Percentiles rank a stretch among this genome's conserved stretches.
Evolutionary conservation across 768 basidiomycete genomes (phyloP).

Genomic region (Tylopilus subfusipes): DNA sequence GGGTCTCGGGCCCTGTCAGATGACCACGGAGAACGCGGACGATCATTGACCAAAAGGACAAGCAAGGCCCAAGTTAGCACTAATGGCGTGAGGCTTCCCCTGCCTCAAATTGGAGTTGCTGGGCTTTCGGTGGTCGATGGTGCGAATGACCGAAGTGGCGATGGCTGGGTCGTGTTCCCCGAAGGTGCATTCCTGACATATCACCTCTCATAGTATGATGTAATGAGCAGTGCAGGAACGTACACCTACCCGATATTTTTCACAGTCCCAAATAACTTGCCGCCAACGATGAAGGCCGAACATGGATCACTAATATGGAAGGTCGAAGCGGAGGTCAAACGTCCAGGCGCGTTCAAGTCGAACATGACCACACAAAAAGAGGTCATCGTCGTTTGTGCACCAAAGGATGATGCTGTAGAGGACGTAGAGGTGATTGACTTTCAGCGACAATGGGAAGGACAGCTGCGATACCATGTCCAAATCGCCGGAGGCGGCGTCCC

Average conservation of each 20-base stretch:
- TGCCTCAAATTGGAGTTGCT: slow-evolving; percentile 32
- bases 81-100: not conserved
- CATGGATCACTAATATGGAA: slow-evolving; percentile 78
- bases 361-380: slow-evolving; percentile 70
- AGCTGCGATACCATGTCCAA: slow-evolving; percentile 77
- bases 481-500: slow-evolving; percentile 73
- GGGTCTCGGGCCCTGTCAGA: slow-evolving; percentile 1
- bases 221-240: slow-evolving; percentile 61
- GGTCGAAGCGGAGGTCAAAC: slow-evolving; percentile 77
- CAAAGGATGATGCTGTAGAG: slow-evolving; percentile 47
- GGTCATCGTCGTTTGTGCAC: slow-evolving; percentile 70
- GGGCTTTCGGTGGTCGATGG: slow-evolving; percentile 19
- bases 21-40: slow-evolving; percentile 26
- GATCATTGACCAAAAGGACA: slow-evolving; percentile 27
- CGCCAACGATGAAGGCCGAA: slow-evolving; percentile 71
- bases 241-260: slow-evolving; percentile 96
- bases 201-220: slow-evolving; percentile 32
- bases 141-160: slow-evolving; percentile 34
- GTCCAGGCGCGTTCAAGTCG: slow-evolving; percentile 72
- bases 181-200: slow-evolving; percentile 51
- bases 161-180: slow-evolving; percentile 84
- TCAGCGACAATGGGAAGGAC: slow-evolving; percentile 87
- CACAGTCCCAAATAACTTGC: slow-evolving; percentile 72
- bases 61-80: slow-evolving; percentile 23
- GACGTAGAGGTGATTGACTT: slow-evolving; percentile 78